Evolutionary conservation across 768 basidiomycete species (phyloP), one percentile per base, ranked within the genome.

Genomic region (Boletales sp.): DNA sequence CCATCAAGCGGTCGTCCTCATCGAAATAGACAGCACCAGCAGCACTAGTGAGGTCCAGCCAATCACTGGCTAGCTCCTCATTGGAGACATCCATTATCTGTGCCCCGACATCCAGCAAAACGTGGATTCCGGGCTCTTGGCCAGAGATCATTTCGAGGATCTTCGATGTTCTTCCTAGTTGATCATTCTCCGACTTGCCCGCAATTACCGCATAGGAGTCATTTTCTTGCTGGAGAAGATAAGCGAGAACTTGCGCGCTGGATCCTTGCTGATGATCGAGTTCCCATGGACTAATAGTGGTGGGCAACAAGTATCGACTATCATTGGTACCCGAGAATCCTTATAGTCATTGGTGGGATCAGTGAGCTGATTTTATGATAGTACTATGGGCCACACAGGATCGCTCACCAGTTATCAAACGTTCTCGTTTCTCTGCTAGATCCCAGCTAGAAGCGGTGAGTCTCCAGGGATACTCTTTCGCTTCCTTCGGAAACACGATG

Each of bases 271-370:
- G 52, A 31, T 52, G 52, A 36, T 62, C 58, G 0, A 69, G 69
- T 45, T 77, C 74, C 12, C 29, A 40, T 15, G 59, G 61, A 3
- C 30, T 39, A 17, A 59, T 64, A 18, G 50, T 50, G 0, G 47
- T 18, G 2, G 62, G 62, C 14, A 63, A 36, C 4, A 63, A 35
- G 43, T 58, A 61, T n/a, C 63, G 66, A 27, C 72, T 70, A 51
- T 81, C 80, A 44, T 81, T 82, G 2, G 80, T 82, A 8, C 80
- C 80, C 43, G 78, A 81, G 53, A 82, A 82, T 0, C 61, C 55
- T 56, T 1, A 18, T 27, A 6, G 24, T 27, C 24, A 27, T 27
- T 27, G 7, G 24, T 27, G 24, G 7, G 5, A 27, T 27, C 24
- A 27, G 24, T 5, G 24, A 27, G 24, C 7, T 27, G 24, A 27